Evolutionary conservation across 208 protist species (phyloP).

Genomic region (Leishmania tarentolae): DNA sequence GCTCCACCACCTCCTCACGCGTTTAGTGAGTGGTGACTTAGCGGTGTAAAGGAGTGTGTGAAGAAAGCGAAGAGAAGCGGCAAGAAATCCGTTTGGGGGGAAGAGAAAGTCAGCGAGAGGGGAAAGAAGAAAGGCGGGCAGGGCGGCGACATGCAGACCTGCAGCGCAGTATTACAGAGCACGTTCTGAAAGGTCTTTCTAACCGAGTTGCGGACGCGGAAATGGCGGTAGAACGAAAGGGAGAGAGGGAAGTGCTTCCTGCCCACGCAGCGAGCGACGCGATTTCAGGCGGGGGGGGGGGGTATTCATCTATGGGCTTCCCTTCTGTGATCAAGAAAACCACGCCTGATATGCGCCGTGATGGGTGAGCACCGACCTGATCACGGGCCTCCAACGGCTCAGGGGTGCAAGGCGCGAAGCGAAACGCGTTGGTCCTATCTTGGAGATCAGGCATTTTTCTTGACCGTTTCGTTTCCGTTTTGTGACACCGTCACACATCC

Average conservation of each 20-base stretch:
- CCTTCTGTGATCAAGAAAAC: neutral
- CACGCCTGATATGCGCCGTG: neutral
- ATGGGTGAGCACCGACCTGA: neutral
- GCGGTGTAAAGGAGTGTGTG: neutral
- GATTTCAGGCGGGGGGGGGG: neutral
- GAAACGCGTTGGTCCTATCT: neutral
- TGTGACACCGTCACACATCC: constrained; percentile 24
- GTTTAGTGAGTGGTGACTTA: constrained; percentile 3
- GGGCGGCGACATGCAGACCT: neutral
- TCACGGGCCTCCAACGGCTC: neutral
- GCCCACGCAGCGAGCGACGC: neutral
- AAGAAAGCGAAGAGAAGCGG: neutral
- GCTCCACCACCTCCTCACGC: neutral
- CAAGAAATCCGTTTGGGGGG: neutral
- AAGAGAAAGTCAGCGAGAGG: neutral
- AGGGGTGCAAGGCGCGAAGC: neutral
- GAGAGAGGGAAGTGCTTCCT: neutral
- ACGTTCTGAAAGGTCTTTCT: neutral
- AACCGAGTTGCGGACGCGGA: neutral
- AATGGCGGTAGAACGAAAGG: neutral
- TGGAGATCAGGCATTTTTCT: too few relatives aligned
- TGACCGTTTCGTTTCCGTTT: neutral
- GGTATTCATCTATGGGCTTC: too few relatives aligned
- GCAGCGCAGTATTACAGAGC: neutral
- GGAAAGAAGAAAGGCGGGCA: neutral